Conservation (phyloP, 2,329 filamentous ascomycete genomes). For the Aspergillus ochraceoroseus region DNA sequence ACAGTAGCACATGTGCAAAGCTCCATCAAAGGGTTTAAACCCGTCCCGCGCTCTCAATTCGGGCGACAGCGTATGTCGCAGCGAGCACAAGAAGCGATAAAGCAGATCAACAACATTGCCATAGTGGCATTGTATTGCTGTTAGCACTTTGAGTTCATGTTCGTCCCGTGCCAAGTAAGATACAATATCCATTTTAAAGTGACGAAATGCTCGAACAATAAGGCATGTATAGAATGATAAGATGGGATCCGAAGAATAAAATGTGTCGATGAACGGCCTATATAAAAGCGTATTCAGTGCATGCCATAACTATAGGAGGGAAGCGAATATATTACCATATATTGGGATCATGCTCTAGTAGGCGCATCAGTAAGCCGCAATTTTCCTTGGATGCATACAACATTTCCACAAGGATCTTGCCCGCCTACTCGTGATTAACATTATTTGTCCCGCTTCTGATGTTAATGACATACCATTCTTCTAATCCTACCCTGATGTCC, state of each 20-base stretch:
- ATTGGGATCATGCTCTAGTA: no score
- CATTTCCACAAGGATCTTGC: conserved; percentile 25
- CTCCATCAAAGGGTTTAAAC: no score
- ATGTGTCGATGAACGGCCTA: neutral
- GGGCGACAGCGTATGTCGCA: no score
- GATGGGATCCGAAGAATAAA: conserved; percentile 14
- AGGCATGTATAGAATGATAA: conserved; percentile 22
- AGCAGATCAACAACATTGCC: conserved; percentile 4
- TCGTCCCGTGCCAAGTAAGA: conserved; percentile 12
- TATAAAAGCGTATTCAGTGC: conserved; percentile 1
- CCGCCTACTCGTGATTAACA: conserved; percentile 22
- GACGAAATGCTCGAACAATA: conserved; percentile 18
- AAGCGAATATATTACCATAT: no score
- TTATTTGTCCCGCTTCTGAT: neutral
- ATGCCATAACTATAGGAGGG: no score
- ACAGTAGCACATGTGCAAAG: conserved; percentile 9
- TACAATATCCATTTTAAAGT: conserved; percentile 1
- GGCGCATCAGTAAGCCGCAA: conserved; percentile 8
- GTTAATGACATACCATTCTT: conserved; percentile 20
- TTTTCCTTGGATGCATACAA: conserved; percentile 15
- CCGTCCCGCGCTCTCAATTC: no score
- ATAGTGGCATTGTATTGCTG: neutral
- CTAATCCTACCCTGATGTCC: neutral
- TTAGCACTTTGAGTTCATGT: neutral
- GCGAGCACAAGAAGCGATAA: no score